These are phyloP conservation scores for Aristolochia californica DNA, from an alignment of 164 flowering plant genomes.

Conservation along the genomic window DNA sequence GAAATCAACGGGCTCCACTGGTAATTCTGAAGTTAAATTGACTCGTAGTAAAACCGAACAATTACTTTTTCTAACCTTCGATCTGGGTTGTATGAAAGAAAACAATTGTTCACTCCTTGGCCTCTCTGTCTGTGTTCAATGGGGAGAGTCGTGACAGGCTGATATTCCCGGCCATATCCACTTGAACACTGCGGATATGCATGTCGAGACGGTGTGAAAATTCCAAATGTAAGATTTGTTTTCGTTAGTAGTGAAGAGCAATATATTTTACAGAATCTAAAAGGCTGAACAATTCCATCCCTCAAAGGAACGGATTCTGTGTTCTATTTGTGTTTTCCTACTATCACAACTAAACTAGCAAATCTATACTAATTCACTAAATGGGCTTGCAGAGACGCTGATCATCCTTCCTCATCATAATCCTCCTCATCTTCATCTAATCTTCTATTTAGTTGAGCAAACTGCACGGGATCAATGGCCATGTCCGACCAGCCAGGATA, in stretches of 20 bases:
- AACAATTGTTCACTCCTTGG: no score
- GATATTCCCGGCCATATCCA: no score
- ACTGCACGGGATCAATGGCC: constrained; percentile 69
- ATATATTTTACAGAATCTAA: constrained; percentile 20
- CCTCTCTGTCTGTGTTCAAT: no score
- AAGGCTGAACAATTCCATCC: constrained; percentile 5
- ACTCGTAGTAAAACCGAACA: no score
- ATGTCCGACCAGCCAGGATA: constrained; percentile 74
- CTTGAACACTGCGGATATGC: no score
- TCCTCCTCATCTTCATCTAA: constrained; percentile 86
- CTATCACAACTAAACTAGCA: no score
- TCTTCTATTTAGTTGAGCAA: constrained; percentile 39
- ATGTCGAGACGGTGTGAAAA: not conserved
- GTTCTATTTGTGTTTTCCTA: not conserved
- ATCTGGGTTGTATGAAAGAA: no score
- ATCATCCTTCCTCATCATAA: constrained; percentile 76
- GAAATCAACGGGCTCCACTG: no score
- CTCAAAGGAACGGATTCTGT: not conserved
- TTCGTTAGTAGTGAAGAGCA: constrained; percentile 10
- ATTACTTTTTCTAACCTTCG: no score
- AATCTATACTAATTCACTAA: no score
- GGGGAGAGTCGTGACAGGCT: no score
- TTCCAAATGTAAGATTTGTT: not conserved
- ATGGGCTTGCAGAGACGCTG: not conserved
- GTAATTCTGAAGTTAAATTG: no score